Evolutionary conservation across 495 filamentous ascomycete species (phyloP), one percentile per base, ranked within the genome.

Genomic region (Hypoxylon trugodes): DNA sequence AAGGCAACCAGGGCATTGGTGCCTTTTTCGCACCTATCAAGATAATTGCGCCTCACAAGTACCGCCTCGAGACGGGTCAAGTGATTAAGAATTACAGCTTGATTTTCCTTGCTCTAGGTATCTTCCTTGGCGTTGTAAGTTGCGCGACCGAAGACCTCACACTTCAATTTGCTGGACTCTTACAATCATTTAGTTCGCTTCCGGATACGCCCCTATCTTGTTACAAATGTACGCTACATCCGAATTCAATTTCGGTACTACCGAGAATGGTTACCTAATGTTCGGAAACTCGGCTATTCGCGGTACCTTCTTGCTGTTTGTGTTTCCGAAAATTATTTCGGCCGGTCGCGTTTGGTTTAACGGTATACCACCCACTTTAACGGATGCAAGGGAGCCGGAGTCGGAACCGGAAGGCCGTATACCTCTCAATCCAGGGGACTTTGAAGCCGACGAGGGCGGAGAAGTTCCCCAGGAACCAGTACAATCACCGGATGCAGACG

Each of bases 201-300:
- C 84, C 0, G 82, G 78, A 13, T 87, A 84, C 30, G 80, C 80
- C 2, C 77, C 81, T 12, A 71, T 81, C 18, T 61, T 83, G 0
- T 75, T 82, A 40, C 81, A 83, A 59, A 76, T 83, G 76, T 83
- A 82, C 49, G 80, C 81, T 13, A 86, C 83, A 0, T 80, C 83
- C 21, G 74, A 70, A 4, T 85, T 85, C 55, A 72, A 77, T 30
- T 87, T 86, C 66, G 71, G 72, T 26, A 82, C 84, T 4, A 74
- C 70, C 1, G 77, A 83, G 47, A 86, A 86, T 54, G 82, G 81
- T 10, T 78, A 71, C 59, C 71, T 85, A 10, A 82, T 85, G 76
- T 81, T 78, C 2, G 76, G 75, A 10, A 81, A 81, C 37, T 77
- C 82, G 1, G 74, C 81, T 13, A 76, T 86, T 48, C 79, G 84